phyloP scores from a whole-genome alignment of 305 asterid genomes.

The Fraxinus floribunda region DNA sequence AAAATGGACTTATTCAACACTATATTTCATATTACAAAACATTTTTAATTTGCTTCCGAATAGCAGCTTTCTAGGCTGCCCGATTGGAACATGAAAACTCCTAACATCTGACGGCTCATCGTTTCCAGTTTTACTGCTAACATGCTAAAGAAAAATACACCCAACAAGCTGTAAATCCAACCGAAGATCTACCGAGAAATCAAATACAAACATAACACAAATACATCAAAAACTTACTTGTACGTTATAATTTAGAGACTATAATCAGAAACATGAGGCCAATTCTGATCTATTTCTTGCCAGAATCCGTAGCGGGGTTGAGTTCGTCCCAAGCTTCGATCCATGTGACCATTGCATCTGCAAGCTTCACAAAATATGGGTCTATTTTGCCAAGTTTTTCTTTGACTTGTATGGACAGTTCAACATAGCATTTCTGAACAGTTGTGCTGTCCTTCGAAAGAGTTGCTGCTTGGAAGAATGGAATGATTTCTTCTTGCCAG shows the following conservation, averaged over 20 bases:
- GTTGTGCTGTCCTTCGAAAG: conserved; percentile 48
- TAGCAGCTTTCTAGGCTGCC: neutral
- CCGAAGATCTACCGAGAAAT: neutral
- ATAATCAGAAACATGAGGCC: neutral
- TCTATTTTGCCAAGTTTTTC: conserved; percentile 50
- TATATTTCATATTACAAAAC: neutral
- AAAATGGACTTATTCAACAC: neutral
- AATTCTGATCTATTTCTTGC: conserved; percentile 1
- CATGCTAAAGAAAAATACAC: neutral
- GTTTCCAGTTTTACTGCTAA: neutral
- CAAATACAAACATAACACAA: neutral
- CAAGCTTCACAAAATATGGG: conserved; percentile 46
- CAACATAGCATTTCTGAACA: conserved; percentile 49
- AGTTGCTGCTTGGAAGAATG: conserved; percentile 43
- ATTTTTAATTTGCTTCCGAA: neutral
- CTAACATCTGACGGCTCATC: neutral
- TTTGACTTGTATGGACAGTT: conserved; percentile 43
- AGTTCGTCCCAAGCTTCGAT: conserved; percentile 53
- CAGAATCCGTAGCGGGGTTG: conserved; percentile 28
- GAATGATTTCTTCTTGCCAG: conserved; percentile 60
- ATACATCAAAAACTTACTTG: neutral
- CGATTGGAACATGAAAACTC: neutral
- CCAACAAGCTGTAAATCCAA: neutral
- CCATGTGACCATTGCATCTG: conserved; percentile 55
- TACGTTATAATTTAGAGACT: neutral